Evolutionary conservation across 768 basidiomycete genomes (phyloP).

Genomic region (Trametes meyenii): DNA sequence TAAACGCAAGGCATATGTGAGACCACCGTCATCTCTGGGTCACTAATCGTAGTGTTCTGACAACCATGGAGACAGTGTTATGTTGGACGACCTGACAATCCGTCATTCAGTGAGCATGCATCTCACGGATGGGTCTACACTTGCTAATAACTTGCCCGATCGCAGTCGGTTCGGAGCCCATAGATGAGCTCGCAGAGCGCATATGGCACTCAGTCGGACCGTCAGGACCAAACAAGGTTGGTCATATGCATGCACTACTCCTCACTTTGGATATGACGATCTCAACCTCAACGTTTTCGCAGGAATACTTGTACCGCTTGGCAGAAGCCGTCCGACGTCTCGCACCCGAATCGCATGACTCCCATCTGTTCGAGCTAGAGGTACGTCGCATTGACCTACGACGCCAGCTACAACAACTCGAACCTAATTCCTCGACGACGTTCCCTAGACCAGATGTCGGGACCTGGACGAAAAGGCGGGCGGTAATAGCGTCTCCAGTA

Average conservation of each 20-base stretch:
- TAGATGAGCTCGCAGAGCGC: conserved; percentile 63
- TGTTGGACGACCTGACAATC: conserved; percentile 84
- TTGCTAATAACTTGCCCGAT: neutral
- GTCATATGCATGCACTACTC: neutral
- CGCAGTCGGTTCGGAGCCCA: conserved; percentile 80
- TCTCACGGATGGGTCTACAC: neutral
- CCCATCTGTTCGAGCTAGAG: conserved; percentile 78
- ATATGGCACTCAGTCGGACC: conserved; percentile 84
- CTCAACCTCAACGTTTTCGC: neutral
- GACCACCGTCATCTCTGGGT: neutral
- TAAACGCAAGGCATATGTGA: neutral
- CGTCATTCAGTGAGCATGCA: conserved; percentile 69
- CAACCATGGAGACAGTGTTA: conserved; percentile 58
- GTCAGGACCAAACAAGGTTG: conserved; percentile 88
- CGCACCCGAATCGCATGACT: conserved; percentile 73
- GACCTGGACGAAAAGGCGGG: conserved; percentile 24
- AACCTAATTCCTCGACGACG: neutral
- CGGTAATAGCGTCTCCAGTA: neutral
- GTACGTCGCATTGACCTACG: conserved; percentile 38
- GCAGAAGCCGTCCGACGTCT: conserved; percentile 73
- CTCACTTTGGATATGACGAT: neutral
- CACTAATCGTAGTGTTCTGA: neutral
- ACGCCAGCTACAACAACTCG: too few relatives aligned
- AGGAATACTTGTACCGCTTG: conserved; percentile 90
- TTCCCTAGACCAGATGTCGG: conserved; percentile 29